phyloP scores from a whole-genome alignment of 768 basidiomycete genomes.

The Pisolithus orientalis region DNA sequence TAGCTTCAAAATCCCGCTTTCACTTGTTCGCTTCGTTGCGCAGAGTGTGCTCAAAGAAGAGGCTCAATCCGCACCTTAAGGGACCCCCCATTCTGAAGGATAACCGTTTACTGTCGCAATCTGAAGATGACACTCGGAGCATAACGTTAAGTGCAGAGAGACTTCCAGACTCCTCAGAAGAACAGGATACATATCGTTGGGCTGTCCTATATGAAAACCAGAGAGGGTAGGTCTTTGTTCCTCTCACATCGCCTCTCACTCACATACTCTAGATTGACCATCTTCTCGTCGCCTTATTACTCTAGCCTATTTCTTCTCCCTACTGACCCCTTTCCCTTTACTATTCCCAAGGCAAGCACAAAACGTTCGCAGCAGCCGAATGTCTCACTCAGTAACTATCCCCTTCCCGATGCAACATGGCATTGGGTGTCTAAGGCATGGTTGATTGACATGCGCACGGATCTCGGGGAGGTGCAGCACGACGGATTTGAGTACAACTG shows the following conservation, averaged over 20 bases:
- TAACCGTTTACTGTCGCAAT: background rate
- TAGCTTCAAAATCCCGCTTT: slow-evolving; percentile 32
- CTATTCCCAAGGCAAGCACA: slow-evolving; percentile 40
- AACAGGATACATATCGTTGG: slow-evolving; percentile 63
- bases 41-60: slow-evolving; percentile 15
- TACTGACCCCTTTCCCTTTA: slow-evolving; percentile 68
- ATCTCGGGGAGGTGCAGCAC: slow-evolving; percentile 66
- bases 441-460: slow-evolving; percentile 87
- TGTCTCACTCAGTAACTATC: slow-evolving; percentile 55
- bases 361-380: slow-evolving; percentile 44
- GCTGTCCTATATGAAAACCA: slow-evolving; percentile 80
- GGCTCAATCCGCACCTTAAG: slow-evolving; percentile 2
- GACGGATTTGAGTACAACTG: slow-evolving; percentile 88
- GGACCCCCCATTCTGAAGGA: background rate
- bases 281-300: slow-evolving; percentile 71
- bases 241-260: slow-evolving; percentile 2
- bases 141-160: slow-evolving; percentile 28
- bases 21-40: slow-evolving; percentile 28
- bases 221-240: slow-evolving; percentile 49
- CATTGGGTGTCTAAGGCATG: slow-evolving; percentile 73
- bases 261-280: slow-evolving; percentile 40
- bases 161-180: slow-evolving; percentile 21
- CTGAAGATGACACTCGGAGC: slow-evolving; percentile 8
- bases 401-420: slow-evolving; percentile 77
- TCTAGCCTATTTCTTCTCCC: slow-evolving; percentile 66